A percentile compares a stretch with the other conserved stretches of the same genome.
Evolutionary conservation across 805 yeast species (phyloP).

Genomic region (Cyberlindnera petersonii): DNA sequence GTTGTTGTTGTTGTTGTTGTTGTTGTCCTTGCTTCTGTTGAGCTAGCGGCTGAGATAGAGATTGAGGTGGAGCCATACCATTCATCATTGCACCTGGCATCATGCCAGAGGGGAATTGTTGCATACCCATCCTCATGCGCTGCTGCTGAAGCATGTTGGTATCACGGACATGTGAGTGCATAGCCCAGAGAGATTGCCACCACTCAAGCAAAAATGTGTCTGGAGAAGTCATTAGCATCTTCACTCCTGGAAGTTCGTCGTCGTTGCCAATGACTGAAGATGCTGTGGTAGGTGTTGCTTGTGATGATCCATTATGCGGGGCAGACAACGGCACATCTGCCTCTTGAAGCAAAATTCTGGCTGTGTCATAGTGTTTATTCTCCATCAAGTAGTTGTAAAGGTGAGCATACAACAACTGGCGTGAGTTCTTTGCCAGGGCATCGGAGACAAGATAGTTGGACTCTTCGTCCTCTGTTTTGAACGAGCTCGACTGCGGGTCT

Average conservation of each 20-base stretch:
- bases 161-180: slow-evolving; percentile 42
- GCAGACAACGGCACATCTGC: slow-evolving; percentile 39
- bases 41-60: slow-evolving; percentile 4
- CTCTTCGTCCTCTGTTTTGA: slow-evolving; percentile 7
- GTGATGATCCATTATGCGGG: slow-evolving; percentile 7
- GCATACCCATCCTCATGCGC: not conserved
- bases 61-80: not conserved
- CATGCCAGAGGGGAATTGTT: slow-evolving; percentile 1
- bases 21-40: slow-evolving; percentile 4
- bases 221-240: slow-evolving; percentile 40
- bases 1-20: slow-evolving; percentile 5
- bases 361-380: slow-evolving; percentile 47
- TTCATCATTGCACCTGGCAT: not conserved
- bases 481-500: slow-evolving; percentile 1
- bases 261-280: slow-evolving; percentile 11
- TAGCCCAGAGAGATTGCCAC: slow-evolving; percentile 51
- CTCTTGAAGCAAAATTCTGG: slow-evolving; percentile 43
- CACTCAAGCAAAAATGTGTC: slow-evolving; percentile 51
- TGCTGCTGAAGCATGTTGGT: slow-evolving; percentile 26
- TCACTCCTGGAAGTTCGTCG: slow-evolving; percentile 30
- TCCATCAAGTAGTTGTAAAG: slow-evolving; percentile 46
- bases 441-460: slow-evolving; percentile 34
- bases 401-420: slow-evolving; percentile 49
- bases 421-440: slow-evolving; percentile 44
- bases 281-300: not conserved